phyloP scores from a whole-genome alignment of 305 asterid species.

The Petunia hybrid region DNA sequence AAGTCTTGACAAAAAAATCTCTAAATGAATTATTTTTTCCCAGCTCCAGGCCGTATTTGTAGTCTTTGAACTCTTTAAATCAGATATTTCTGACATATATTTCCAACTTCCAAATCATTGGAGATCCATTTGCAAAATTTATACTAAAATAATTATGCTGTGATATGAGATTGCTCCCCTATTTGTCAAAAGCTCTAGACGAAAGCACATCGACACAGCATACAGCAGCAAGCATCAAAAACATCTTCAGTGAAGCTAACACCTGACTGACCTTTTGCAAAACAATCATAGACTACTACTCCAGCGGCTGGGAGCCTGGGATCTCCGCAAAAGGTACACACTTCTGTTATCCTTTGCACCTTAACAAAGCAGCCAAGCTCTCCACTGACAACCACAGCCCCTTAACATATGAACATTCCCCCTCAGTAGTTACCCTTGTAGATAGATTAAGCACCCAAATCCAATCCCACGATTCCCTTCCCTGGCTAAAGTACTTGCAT shows the following conservation, averaged over 20 bases:
- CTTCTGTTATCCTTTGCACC: too few relatives aligned
- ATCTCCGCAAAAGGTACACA: background rate
- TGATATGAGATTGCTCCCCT: background rate
- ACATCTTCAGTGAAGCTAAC: background rate
- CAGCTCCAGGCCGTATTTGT: background rate
- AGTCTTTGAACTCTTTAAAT: too few relatives aligned
- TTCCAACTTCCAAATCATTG: background rate
- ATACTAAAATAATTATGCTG: too few relatives aligned
- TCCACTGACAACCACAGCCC: background rate
- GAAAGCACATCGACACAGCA: background rate
- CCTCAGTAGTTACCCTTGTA: background rate
- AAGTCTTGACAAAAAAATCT: too few relatives aligned
- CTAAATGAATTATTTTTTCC: slow-evolving; percentile 29
- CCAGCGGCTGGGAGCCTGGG: background rate
- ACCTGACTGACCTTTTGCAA: background rate
- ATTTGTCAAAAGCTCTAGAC: background rate
- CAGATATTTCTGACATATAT: background rate
- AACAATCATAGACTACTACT: background rate
- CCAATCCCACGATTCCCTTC: background rate
- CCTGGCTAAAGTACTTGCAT: background rate
- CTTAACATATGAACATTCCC: background rate
- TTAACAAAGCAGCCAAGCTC: too few relatives aligned
- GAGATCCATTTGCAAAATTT: too few relatives aligned
- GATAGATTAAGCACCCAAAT: background rate
- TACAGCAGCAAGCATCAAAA: background rate